Base-by-base conservation (phyloP, 176 grass and related monocot species). In the Bolboschoenus planiculmis region DNA sequence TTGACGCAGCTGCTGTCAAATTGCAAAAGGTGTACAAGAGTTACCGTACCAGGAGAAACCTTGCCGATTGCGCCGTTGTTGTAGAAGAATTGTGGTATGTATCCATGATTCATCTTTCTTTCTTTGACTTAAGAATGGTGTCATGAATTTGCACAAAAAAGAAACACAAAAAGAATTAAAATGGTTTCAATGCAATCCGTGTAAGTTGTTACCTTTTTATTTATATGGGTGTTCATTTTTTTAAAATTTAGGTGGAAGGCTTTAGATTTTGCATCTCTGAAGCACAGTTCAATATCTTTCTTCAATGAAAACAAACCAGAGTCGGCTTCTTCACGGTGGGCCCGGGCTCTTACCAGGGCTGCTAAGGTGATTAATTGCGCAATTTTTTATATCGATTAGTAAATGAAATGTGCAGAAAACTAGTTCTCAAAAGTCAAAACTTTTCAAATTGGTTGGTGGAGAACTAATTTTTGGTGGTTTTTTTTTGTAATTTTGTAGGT, bases 1-100 rank as follows among this genome's bases (percentile, higher is more conserved):
- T 91, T 27, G 81, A 97, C 10, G 91, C 87, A 1, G 94, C 94
- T 53, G 94, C 94, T 0, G 81, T 97, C 40, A 97, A 91, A 71
- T 79, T 97, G 6, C 94, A 97, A 87, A 97, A 93, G 74, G 91
- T 97, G 56, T 97, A 97, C 91, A 97, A 97, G 87, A 93, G 94
- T 67, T 93, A 97, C 81, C 76, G 94, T 30, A 93, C 94, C 26
- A 71, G 94, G 82, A 80, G 94, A 80, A 93, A 90, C 79, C 91
- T 97, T 15, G 94, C 94, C 5, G 94, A 97, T 36, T 97, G 94
- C 24, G 94, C 94, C 16, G 94, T 97, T 14, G 88, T 99, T 26
- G 58, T 88, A n/a, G 97, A 99, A 84, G 97, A 99, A 92, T 89
- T 99, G 62, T 99, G 97, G 93, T 95, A 80, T 18, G 81, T 75